Base-by-base conservation (phyloP, 768 basidiomycete genomes). In the Phanerochaete carnosa region DNA sequence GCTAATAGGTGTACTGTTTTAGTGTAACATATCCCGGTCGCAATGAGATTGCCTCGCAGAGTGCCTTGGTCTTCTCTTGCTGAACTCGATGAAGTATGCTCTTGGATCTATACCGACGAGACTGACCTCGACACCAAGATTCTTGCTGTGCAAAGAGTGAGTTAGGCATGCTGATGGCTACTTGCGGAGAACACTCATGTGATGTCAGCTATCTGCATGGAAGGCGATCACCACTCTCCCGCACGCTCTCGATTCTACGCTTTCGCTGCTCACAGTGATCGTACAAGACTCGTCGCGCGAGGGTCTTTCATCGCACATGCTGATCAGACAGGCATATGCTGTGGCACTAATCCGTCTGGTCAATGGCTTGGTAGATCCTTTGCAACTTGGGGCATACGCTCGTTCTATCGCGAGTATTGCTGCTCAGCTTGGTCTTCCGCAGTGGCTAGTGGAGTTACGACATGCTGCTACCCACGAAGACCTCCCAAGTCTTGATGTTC, bases 381-480 rank as follows among this genome's bases (percentile, higher is more conserved):
- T 97, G 12, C 97, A 99, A 69, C 81, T 85, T 11, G 93, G 95
- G 7, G 82, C 84, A 22, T 98, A 91, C 69, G 96, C 97, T 2
- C 81, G 95, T 23, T 89, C 97, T 1, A 98, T 98, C 65, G 85
- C 90, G 0, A 85, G 89, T 43, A 91, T 99, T 62, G 94, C 96
- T 1, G 77, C 80, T 2, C 92, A 95, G 68, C 82, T 99, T 12
- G 89, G 89, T 0, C 77, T 99, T 1, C 96, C 97, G 0, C 75
- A 80, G 0, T 95, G 91, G 88, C 79, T 98, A 11, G 95, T 99
- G 13, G 93, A 96, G 65, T 79, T 98, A 12, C 82, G 97, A 43
- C 97, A 98, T 76, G 92, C 94, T 28, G 92, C 93, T 13, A 99
- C 97, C 1, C 97, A 98, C 68, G 96, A 98, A 68, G 93, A 96